Base-by-base conservation (phyloP, 1,139 yeast species). In the Casaregolazyma lundiana region DNA sequence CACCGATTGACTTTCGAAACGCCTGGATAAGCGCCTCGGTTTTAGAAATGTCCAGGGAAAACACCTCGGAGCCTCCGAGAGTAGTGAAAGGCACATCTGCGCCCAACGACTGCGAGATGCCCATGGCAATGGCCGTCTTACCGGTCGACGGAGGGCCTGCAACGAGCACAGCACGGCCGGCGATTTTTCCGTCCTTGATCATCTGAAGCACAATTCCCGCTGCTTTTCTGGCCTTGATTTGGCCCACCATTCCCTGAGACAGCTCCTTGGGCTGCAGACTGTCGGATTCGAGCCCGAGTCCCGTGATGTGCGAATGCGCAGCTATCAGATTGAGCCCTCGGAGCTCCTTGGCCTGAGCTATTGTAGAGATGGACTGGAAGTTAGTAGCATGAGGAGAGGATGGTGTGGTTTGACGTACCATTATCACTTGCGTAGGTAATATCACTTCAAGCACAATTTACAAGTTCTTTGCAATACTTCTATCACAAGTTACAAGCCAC, bases 81-180 rank as follows among this genome's bases (percentile, higher is more conserved):
- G 95, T 89, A 7, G 97, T 92, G 67, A 94, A 94, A 38, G 98
- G 98, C 38, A 94, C 97, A 59, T 90, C 96, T 17, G 71, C 62
- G 11, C 98, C 98, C 56, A 94, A 75, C 42, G 81, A 80, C 66
- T 92, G 97, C 9, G 96, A 78, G 50, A 92, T 73, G 22, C 97
- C 99, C 92, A 90, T 89, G 22, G 99, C 99, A 61, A 94, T 82
- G 44, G 99, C 99, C 8, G 99, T 94, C 66, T 94, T 94, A 66
- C 99, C 99, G 1, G 98, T 94, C 1, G 96, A 85, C 29, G 98
- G 98, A 7, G 98, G 98, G 6, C 99, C 99, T 0, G 98, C 97
- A 53, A 94, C 77, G 56, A 94, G 71, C 26, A 90, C 94, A 1
- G 97, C 97, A 56, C 97, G 79, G 16, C 99, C 99, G 5, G 98